Percentiles rank a stretch among this genome's conserved stretches.
Evolutionary conservation across 2,329 filamentous ascomycete species (phyloP).

Genomic region (Conoideocrella luteorostrata): DNA sequence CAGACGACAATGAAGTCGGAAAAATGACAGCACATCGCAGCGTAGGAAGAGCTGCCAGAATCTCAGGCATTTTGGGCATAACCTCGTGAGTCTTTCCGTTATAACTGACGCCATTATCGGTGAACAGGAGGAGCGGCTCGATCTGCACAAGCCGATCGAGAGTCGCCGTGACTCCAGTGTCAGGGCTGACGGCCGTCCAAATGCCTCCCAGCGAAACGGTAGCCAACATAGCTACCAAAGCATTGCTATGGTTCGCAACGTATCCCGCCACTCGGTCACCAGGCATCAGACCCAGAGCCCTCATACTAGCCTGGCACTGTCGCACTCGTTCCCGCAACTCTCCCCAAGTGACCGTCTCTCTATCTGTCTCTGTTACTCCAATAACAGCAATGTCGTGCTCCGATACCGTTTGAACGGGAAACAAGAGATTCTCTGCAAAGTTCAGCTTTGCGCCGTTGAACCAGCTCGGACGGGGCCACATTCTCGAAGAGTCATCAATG

Average conservation of each 20-base stretch:
- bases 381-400: background rate
- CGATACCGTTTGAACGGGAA: background rate
- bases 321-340: background rate
- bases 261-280: background rate
- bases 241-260: background rate
- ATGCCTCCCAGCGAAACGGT: background rate
- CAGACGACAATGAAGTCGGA: background rate
- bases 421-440: constrained; percentile 1
- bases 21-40: background rate
- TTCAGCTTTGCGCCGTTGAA: background rate
- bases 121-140: background rate
- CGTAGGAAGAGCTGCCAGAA: background rate
- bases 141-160: background rate
- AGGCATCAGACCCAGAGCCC: background rate
- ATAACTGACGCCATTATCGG: background rate
- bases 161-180: background rate
- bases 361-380: background rate
- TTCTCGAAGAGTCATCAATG: background rate
- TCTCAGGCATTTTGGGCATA: background rate
- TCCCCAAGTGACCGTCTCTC: background rate
- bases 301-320: background rate
- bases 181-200: background rate
- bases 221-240: background rate
- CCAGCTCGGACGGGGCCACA: constrained; percentile 1
- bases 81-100: background rate